Percentiles rank a stretch among this genome's conserved stretches.
These are phyloP conservation scores for Carnegiea gigantea DNA, from an alignment of 179 eudicot species.

Conservation along the genomic window DNA sequence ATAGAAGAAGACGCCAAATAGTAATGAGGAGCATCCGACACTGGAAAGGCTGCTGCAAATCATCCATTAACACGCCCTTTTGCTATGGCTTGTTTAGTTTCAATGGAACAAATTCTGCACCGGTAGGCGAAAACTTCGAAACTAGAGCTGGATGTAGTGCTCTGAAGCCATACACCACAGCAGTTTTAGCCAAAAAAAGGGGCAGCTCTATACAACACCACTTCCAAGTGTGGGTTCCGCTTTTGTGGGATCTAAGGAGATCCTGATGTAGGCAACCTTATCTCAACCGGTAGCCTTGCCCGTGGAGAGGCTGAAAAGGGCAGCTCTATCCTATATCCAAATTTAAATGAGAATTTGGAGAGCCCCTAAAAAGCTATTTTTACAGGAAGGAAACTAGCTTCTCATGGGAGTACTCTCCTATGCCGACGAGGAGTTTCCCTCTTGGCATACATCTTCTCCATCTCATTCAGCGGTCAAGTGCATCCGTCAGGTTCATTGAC, in stretches of 20 bases:
- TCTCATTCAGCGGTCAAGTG: constrained; percentile 70
- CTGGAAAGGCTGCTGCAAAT: background rate
- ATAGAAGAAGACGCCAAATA: background rate
- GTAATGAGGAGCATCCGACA: too few species aligned
- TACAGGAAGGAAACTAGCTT: background rate
- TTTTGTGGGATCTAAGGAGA: too few species aligned
- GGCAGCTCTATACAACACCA: constrained; percentile 6
- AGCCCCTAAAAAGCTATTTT: background rate
- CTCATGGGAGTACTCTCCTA: constrained; percentile 60
- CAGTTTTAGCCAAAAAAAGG: background rate
- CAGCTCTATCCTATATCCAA: constrained; percentile 22
- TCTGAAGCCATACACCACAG: background rate
- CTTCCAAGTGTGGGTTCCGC: too few species aligned
- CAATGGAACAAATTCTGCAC: background rate
- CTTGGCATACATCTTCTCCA: constrained; percentile 75
- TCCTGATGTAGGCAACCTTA: too few species aligned
- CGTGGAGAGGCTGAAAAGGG: too few species aligned
- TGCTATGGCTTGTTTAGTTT: background rate
- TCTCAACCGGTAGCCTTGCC: too few species aligned
- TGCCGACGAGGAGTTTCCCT: constrained; percentile 85
- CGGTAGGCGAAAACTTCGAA: background rate
- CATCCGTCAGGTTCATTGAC: constrained; percentile 76
- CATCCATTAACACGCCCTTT: background rate
- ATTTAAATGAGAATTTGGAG: background rate
- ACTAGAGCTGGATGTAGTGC: background rate